Evolutionary conservation across 1,284 basidiomycete genomes (phyloP).

Genomic region (Veloporphyrellus conicus): DNA sequence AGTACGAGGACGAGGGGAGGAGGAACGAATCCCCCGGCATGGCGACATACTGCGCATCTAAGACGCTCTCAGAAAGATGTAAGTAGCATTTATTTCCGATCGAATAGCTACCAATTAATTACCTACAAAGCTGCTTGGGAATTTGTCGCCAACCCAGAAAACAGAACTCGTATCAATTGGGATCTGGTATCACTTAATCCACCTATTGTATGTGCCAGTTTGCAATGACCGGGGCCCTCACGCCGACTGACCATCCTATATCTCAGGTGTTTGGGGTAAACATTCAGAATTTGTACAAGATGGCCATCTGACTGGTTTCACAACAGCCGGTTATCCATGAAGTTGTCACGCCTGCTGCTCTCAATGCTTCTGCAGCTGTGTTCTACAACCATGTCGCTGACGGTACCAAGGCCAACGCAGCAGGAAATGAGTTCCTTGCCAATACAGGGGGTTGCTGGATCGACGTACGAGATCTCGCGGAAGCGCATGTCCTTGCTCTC

Average conservation of each 20-base stretch:
- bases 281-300: not conserved
- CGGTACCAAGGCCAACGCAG: slow-evolving; percentile 11
- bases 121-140: slow-evolving; percentile 46
- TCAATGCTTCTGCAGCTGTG: slow-evolving; percentile 48
- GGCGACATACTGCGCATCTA: slow-evolving; percentile 55
- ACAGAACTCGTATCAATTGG: slow-evolving; percentile 48
- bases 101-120: not conserved
- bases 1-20: slow-evolving; percentile 49
- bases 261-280: slow-evolving; percentile 36
- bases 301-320: not conserved
- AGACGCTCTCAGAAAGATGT: slow-evolving; percentile 68
- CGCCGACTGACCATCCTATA: not conserved
- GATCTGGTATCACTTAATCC: slow-evolving; percentile 57
- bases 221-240: not conserved
- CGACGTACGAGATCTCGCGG: slow-evolving; percentile 46
- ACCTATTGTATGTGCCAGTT: slow-evolving; percentile 39
- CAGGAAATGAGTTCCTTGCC: slow-evolving; percentile 28
- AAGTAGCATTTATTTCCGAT: not conserved
- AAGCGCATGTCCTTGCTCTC: slow-evolving; percentile 54
- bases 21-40: slow-evolving; percentile 36
- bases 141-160: slow-evolving; percentile 44
- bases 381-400: slow-evolving; percentile 36
- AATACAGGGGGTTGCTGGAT: slow-evolving; percentile 35
- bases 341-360: slow-evolving; percentile 36
- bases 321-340: slow-evolving; percentile 47